Base-by-base conservation (phyloP, 768 basidiomycete species). In the Serendipita indica region DNA sequence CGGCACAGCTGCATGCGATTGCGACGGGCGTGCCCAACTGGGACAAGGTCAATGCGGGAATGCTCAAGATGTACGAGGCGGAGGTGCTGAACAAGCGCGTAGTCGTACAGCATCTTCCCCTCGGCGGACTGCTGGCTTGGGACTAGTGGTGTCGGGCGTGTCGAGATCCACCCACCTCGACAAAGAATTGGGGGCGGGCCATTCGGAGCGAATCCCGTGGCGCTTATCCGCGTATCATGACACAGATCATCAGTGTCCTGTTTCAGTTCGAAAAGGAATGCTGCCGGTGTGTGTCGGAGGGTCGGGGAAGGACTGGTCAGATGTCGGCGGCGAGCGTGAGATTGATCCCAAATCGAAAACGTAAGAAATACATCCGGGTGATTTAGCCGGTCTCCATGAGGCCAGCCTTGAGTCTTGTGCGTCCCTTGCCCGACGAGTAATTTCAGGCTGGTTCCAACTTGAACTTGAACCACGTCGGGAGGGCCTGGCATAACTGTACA, bases 21-120 rank as follows among this genome's bases (percentile, higher is more conserved):
- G 89, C 91, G 5, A 77, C 78, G 1, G 84, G 85, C n/a, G 90
- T 94, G 16, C 81, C 82, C n/a, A 82, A 78, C 62, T 99, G 90
- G 90, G 74, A 72, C 45, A 99, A 97, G 71, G 90, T 91, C 34
- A 87, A 91, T 70, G 78, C 78, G 33, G 92, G 96, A 4, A 68
- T 98, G 59, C 80, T 89, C 69, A 96, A 94, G 72, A 97, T 99
- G 94, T 98, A 94, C 68, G 81, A 89, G 80, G 91, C 83, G 4
- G 94, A 99, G 70, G 92, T 97, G 12, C 74, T 97, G 39, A 82
- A 84, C 14, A 97, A 97, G 70, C 79, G 88, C 14, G 93, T 97
- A n/a, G 94, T 97, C 3, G 89, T 97, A 2, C 93, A 98, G 68
- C 92, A 96, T 67, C 73, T 97, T 52, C 85, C 86, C 5, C 75